These are phyloP conservation scores for Salicornia ramosissima DNA, from an alignment of 148 eudicot genomes.

Conservation along the genomic window DNA sequence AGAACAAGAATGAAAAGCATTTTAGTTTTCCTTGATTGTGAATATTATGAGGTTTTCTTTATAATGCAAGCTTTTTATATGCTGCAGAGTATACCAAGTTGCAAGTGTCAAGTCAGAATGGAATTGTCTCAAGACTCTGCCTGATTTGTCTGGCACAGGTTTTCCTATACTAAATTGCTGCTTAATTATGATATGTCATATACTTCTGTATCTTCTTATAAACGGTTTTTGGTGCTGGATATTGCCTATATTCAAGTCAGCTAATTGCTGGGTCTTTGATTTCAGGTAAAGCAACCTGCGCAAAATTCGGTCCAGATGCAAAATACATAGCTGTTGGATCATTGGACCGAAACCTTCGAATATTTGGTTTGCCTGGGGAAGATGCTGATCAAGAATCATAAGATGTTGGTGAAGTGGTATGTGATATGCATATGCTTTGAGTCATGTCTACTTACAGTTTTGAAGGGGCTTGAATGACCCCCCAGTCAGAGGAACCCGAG, in stretches of 20 bases:
- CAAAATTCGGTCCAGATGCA: slow-evolving; percentile 85
- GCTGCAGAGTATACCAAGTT: slow-evolving; percentile 85
- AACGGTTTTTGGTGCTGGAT: neutral
- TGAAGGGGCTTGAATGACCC: neutral
- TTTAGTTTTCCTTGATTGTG: neutral
- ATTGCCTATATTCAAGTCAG: neutral
- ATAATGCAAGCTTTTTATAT: slow-evolving; percentile 1
- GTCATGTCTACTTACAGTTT: neutral
- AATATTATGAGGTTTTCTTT: neutral
- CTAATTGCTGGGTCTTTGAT: neutral
- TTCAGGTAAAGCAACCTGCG: slow-evolving; percentile 74
- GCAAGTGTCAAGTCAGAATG: slow-evolving; percentile 92
- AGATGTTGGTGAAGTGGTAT: neutral
- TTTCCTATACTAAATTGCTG: slow-evolving; percentile 6
- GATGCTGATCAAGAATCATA: slow-evolving; percentile 44
- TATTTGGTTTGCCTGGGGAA: slow-evolving; percentile 73
- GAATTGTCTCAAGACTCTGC: slow-evolving; percentile 75
- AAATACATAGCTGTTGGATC: slow-evolving; percentile 86
- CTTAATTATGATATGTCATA: neutral
- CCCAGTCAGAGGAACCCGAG: neutral
- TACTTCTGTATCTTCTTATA: neutral
- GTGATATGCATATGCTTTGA: neutral
- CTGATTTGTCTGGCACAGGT: slow-evolving; percentile 99
- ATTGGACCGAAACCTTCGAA: slow-evolving; percentile 82
- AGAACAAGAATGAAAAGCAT: neutral